Base-by-base conservation (phyloP, 345 rosid species). In the Microcos paniculata region DNA sequence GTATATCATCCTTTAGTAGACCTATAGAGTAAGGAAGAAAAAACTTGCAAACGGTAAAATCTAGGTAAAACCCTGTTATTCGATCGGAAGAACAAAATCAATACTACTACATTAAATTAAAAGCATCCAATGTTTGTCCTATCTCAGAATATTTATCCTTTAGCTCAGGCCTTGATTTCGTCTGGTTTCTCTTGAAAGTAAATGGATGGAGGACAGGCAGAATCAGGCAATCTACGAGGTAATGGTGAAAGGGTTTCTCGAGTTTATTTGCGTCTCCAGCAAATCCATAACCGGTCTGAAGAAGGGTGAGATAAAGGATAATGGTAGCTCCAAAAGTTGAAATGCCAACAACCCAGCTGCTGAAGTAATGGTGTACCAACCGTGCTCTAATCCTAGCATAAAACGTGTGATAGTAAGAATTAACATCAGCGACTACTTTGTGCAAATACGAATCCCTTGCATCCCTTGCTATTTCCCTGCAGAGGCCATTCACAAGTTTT, bases 361-460 rank as follows among this genome's bases (percentile, higher is more conserved):
- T 55, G 59, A 83, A 80, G 45, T 83, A 83, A 57, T 77, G 43
- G 62, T 65, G 78, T 23, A 70, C 79, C 67, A 83, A 45, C n/a
- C 61, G 11, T 0, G 79, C 79, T 58, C 80, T 70, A 57, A 63
- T 2, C 51, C 14, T 33, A 6, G 81, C 79, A 35, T 53, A 71
- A 26, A 4, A 0, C 1, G 73, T 64, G 35, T 0, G 23, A 61
- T 21, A 69, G 48, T 77, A 80, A 18, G 24, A 40, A 2, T 78
- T 72, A 43, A 56, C 64, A 3, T 75, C 76, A 18, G 8, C n/a
- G 16, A 78, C 74, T 62, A 77, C 80, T 51, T 38, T 8, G 43
- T 72, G 63, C 38, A 80, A 58, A 2, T 78, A 80, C 0, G 78
- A 75, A 15, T 80, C 73, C 40, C 68, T 35, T 0, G 42, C 67